Conservation (phyloP, 768 basidiomycete species). For the Punctularia strigosozonata region DNA sequence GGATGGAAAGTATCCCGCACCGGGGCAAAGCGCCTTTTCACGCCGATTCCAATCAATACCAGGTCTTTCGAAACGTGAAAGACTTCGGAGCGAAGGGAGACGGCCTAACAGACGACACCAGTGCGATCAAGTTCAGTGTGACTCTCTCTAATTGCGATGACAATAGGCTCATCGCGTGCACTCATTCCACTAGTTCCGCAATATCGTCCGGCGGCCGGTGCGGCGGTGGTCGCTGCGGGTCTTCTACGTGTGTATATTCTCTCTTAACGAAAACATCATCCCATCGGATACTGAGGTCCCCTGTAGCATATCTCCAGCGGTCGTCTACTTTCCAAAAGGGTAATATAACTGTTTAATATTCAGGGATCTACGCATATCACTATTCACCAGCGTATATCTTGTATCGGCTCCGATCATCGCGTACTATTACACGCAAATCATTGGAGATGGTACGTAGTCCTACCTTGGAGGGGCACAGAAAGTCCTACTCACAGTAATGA, state of each 20-base stretch:
- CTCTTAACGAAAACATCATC: neutral
- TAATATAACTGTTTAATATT: no score
- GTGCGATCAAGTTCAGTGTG: slow-evolving; percentile 50
- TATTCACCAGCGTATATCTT: slow-evolving; percentile 59
- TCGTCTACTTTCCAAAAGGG: slow-evolving; percentile 71
- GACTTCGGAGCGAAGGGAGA: slow-evolving; percentile 44
- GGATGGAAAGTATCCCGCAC: slow-evolving; percentile 62
- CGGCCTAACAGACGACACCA: slow-evolving; percentile 65
- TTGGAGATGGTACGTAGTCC: slow-evolving; percentile 60
- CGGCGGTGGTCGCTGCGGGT: slow-evolving; percentile 43
- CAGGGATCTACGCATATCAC: no score
- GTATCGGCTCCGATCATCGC: slow-evolving; percentile 57
- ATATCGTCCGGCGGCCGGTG: slow-evolving; percentile 58
- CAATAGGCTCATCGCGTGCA: slow-evolving; percentile 3
- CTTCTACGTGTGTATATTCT: slow-evolving; percentile 33
- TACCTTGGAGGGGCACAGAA: no score
- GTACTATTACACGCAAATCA: slow-evolving; percentile 69
- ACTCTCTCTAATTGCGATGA: no score
- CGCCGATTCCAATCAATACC: slow-evolving; percentile 38
- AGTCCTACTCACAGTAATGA: no score
- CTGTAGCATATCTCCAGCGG: slow-evolving; percentile 56
- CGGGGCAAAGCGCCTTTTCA: slow-evolving; percentile 63
- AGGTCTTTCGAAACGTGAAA: slow-evolving; percentile 71
- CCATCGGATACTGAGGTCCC: no score
- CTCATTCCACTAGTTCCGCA: slow-evolving; percentile 36